These are phyloP conservation scores for Fusarium nygamai DNA, from an alignment of 2,329 filamentous ascomycete genomes.

Conservation along the genomic window DNA sequence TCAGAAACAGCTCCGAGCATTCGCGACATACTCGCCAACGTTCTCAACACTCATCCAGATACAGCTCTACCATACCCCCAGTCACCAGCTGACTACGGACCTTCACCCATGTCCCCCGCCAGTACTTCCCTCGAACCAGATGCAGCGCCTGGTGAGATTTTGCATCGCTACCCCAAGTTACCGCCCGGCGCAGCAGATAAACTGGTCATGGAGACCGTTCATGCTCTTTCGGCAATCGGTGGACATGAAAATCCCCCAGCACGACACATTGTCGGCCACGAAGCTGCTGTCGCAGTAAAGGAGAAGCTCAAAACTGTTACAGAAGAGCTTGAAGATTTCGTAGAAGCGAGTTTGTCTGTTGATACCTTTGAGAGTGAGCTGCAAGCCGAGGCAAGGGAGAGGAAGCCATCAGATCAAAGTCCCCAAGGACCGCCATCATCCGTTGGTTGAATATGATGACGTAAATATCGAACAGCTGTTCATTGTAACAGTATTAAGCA, in stretches of 20 bases:
- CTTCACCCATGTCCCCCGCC: slow-evolving; percentile 46
- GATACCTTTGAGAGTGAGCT: slow-evolving; percentile 75
- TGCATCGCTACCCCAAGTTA: slow-evolving; percentile 79
- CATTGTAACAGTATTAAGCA: not conserved
- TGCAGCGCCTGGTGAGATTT: slow-evolving; percentile 54
- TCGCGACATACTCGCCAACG: slow-evolving; percentile 81
- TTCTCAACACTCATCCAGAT: slow-evolving; percentile 80
- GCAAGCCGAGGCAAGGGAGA: slow-evolving; percentile 60
- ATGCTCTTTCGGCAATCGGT: slow-evolving; percentile 90
- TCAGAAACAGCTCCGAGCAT: slow-evolving; percentile 76
- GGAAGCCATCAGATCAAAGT: slow-evolving; percentile 44
- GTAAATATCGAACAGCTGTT: not conserved
- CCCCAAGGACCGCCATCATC: slow-evolving; percentile 39
- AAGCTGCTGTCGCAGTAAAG: slow-evolving; percentile 87
- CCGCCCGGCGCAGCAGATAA: slow-evolving; percentile 74
- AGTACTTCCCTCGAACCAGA: slow-evolving; percentile 49
- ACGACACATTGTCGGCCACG: slow-evolving; percentile 90
- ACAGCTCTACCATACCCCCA: slow-evolving; percentile 56
- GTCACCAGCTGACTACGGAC: slow-evolving; percentile 40
- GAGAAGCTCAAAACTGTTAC: slow-evolving; percentile 97
- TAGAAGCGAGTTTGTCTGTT: slow-evolving; percentile 86
- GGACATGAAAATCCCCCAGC: slow-evolving; percentile 96
- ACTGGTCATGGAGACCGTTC: slow-evolving; percentile 87
- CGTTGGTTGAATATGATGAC: slow-evolving; percentile 8
- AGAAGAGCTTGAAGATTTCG: slow-evolving; percentile 95